phyloP scores from a whole-genome alignment of 345 rosid genomes.

The Excoecaria agallocha region DNA sequence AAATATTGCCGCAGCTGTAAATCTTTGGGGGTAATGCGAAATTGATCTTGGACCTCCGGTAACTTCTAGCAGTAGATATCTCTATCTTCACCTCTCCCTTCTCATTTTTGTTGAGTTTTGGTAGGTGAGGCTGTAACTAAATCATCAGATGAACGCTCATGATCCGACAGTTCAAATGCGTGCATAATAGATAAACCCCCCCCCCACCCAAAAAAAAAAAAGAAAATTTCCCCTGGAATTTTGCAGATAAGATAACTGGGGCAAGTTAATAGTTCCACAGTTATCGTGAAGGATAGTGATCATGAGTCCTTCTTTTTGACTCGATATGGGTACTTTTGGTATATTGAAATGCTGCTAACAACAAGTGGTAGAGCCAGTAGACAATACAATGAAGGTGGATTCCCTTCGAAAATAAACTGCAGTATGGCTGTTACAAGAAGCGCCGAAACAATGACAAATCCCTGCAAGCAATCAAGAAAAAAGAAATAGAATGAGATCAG shows the following conservation, averaged over 20 bases:
- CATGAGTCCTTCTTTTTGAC: constrained; percentile 72
- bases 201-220: too few relatives aligned
- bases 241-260: neutral
- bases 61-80: too few relatives aligned
- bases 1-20: too few relatives aligned
- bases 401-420: constrained; percentile 89
- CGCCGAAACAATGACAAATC: constrained; percentile 93
- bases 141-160: too few relatives aligned
- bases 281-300: neutral
- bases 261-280: neutral
- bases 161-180: too few relatives aligned
- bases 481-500: neutral
- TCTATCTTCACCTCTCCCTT: too few relatives aligned
- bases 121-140: too few relatives aligned
- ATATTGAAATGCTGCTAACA: constrained; percentile 70
- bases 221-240: neutral
- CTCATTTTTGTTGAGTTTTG: too few relatives aligned
- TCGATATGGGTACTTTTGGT: constrained; percentile 80
- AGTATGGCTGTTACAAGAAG: constrained; percentile 85
- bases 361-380: constrained; percentile 83
- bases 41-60: too few relatives aligned
- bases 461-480: constrained; percentile 44
- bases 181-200: too few relatives aligned
- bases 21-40: too few relatives aligned
- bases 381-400: constrained; percentile 74